These are phyloP conservation scores for Psophocarpus tetragonolobus DNA, from an alignment of 306 rosid genomes.

Conservation along the genomic window DNA sequence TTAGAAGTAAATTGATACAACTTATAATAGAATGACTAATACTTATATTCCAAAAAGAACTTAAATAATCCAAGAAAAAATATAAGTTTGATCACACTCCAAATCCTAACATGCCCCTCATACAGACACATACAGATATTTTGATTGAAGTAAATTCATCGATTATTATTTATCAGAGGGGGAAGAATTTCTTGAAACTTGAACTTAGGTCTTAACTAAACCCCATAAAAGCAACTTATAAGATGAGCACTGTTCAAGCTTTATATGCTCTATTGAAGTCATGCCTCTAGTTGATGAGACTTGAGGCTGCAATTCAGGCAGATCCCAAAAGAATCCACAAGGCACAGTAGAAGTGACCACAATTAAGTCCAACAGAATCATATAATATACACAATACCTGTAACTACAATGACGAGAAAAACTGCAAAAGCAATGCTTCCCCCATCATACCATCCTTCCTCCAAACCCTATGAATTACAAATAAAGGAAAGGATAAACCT, in stretches of 20 bases:
- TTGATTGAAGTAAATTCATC: not conserved
- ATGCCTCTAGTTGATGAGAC: no score
- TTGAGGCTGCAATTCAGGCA: no score
- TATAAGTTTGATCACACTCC: not conserved
- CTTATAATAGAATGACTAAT: constrained; percentile 16
- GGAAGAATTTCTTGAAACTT: no score
- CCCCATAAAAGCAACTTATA: no score
- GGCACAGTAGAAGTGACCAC: no score
- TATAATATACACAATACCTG: constrained; percentile 57
- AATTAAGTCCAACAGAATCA: no score
- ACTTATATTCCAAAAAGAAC: constrained; percentile 2
- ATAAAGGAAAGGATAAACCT: constrained; percentile 23
- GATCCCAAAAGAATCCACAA: no score
- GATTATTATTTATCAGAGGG: not conserved
- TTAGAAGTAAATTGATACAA: constrained; percentile 7
- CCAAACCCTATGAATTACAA: constrained; percentile 59
- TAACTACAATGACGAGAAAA: constrained; percentile 80
- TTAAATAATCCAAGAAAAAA: constrained; percentile 8
- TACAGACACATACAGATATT: not conserved
- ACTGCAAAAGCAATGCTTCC: constrained; percentile 95
- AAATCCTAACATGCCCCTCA: constrained; percentile 14
- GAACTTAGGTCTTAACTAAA: no score
- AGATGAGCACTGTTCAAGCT: no score
- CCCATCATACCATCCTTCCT: constrained; percentile 96
- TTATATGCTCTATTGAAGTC: no score